Evolutionary conservation across 2,329 filamentous ascomycete genomes (phyloP).

Genomic region (Clonostachys byssicola): DNA sequence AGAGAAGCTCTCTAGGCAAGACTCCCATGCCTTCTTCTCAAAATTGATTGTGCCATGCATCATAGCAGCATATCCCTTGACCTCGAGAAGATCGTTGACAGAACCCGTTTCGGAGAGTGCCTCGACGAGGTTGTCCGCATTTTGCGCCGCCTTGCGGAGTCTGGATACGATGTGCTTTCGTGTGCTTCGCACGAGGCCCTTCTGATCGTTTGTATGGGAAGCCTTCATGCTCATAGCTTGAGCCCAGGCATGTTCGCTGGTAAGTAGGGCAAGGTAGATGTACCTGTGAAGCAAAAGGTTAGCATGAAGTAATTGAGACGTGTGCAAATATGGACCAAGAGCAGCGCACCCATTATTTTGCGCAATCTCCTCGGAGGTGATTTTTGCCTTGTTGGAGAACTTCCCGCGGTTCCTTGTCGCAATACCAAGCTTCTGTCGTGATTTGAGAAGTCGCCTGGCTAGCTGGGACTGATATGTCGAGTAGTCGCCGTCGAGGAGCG

Average conservation of each 20-base stretch:
- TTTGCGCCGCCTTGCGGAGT: conserved; percentile 71
- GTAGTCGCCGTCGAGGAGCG: conserved; percentile 85
- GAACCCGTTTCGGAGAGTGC: conserved; percentile 57
- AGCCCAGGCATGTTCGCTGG: conserved; percentile 88
- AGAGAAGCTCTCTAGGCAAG: conserved; percentile 72
- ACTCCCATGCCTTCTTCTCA: conserved; percentile 83
- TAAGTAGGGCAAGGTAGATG: conserved; percentile 75
- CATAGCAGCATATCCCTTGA: conserved; percentile 75
- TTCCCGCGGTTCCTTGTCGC: conserved; percentile 84
- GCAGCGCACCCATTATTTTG: conserved; percentile 67
- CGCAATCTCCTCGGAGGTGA: conserved; percentile 73
- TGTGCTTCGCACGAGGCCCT: conserved; percentile 73
- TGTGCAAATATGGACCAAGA: not conserved
- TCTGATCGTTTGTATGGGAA: conserved; percentile 72
- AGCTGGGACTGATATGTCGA: conserved; percentile 77
- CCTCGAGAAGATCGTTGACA: conserved; percentile 74
- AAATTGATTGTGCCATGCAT: conserved; percentile 76
- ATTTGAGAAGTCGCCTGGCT: conserved; percentile 74
- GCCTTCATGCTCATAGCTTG: conserved; percentile 95
- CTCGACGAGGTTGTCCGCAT: conserved; percentile 63
- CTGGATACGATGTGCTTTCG: conserved; percentile 87
- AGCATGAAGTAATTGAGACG: not conserved
- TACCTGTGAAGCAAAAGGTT: conserved; percentile 45
- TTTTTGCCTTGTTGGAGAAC: conserved; percentile 64
- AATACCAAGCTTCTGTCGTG: conserved; percentile 80